Base-by-base conservation (phyloP, 179 eudicot species). In the Corrigiola litoralis region DNA sequence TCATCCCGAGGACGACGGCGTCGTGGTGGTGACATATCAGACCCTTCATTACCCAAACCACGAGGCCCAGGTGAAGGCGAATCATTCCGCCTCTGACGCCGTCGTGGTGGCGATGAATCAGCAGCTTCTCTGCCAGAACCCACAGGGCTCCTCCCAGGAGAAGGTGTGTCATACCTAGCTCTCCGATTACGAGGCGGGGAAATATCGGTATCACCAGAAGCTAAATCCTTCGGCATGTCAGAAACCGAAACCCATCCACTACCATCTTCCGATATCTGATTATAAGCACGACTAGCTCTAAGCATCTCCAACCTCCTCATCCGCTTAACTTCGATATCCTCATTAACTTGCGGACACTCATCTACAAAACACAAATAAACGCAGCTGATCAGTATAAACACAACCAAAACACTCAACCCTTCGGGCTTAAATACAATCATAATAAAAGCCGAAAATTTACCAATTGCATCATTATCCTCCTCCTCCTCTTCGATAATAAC, bases 221-320 rank as follows among this genome's bases (percentile, higher is more conserved):
- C 49, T 9, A 65, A 69, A 29, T 13, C 13, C 14, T 56, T 76
- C 18, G 87, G 78, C 62, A 24, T 51, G 58, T 82, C 81, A 49
- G 90, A 66, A 23, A 92, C 48, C 18, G 95, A 54, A 70, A 92
- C 81, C 98, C 97, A 92, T 6, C 97, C 98, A 74, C 98, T 90
- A 67, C 98, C 98, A 82, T 92, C 98, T 56, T 87, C 95, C 16
- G 95, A 87, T 45, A 92, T 83, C 47, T 75, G 78, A 57, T 92
- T 88, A 73, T 73, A 77, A 28, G 95, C 79, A 31, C 89, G 85
- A 61, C 61, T 77, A 6, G 82, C 54, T 66, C 78, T 80, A 29
- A 84, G 58, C 53, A 68, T 72, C 67, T 90, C 92, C 63, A 92
- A 67, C 79, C 90, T 87, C 73, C 76, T 92, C 82, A 90, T 87